Evolutionary conservation across 257 asterid genomes (phyloP).

Genomic region (Ligustrum vulgare): DNA sequence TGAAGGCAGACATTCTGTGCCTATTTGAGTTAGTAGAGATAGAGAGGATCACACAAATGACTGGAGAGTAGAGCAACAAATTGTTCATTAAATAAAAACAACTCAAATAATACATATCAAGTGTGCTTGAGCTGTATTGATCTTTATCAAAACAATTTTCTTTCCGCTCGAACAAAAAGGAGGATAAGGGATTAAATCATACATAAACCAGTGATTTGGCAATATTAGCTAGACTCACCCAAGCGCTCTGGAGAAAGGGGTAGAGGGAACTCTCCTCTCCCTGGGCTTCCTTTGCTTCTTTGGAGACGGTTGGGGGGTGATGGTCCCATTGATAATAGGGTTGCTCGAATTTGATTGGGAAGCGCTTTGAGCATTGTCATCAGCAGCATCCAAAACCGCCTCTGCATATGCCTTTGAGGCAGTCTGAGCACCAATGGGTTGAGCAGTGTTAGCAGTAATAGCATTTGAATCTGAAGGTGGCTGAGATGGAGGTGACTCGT

Average conservation of each 20-base stretch:
- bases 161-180: neutral
- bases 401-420: conserved; percentile 16
- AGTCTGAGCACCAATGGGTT: neutral
- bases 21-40: neutral
- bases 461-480: conserved; percentile 1
- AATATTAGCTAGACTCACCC: conserved; percentile 47
- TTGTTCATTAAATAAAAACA: neutral
- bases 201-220: neutral
- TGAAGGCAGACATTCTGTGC: neutral
- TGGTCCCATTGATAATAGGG: conserved; percentile 12
- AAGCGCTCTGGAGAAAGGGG: conserved; percentile 86
- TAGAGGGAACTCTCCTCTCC: conserved; percentile 92
- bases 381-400: neutral
- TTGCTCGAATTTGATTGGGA: conserved; percentile 14
- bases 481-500: conserved; percentile 10
- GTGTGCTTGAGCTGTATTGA: neutral
- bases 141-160: neutral
- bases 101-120: neutral
- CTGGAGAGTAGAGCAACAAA: neutral
- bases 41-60: neutral
- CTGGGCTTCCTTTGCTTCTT: conserved; percentile 64
- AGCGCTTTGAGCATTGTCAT: neutral
- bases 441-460: conserved; percentile 11
- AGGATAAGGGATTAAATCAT: neutral
- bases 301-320: neutral